phyloP scores from a whole-genome alignment of 495 filamentous ascomycete genomes.

The Chaetomium cochliodes region DNA sequence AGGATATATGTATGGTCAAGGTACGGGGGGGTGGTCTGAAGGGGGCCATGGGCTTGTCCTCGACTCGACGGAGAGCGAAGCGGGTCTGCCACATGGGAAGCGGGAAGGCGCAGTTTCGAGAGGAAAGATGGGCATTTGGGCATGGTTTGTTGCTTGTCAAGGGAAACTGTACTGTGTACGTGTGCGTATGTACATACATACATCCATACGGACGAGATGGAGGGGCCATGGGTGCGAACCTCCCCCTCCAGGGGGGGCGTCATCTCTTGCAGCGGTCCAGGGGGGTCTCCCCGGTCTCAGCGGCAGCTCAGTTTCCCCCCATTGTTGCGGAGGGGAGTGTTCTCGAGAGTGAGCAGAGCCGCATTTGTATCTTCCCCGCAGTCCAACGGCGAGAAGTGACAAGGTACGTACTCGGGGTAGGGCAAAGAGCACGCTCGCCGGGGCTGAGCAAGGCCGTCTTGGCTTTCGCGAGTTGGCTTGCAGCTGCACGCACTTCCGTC shows the following conservation, averaged over 20 bases:
- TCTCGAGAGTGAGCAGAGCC: neutral
- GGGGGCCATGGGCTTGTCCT: neutral
- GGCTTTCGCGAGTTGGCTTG: neutral
- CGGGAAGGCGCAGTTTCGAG: slow-evolving; percentile 1
- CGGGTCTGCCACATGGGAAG: slow-evolving; percentile 14
- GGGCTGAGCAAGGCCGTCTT: slow-evolving; percentile 10
- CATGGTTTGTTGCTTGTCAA: neutral
- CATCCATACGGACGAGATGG: neutral
- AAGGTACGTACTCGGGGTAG: neutral
- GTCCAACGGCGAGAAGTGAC: neutral
- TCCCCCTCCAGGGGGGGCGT: neutral
- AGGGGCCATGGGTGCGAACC: slow-evolving; percentile 1
- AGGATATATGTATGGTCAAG: slow-evolving; percentile 13
- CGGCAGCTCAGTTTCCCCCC: neutral
- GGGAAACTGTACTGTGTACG: neutral
- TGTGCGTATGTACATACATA: neutral
- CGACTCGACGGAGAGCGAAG: neutral
- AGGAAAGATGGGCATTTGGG: neutral
- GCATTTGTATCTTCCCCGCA: slow-evolving; percentile 1
- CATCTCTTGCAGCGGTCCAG: neutral
- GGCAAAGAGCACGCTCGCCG: neutral
- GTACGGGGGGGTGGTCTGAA: neutral
- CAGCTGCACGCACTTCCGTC: too few species aligned
- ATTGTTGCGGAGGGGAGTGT: neutral
- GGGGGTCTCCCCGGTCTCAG: neutral